phyloP scores from a whole-genome alignment of 495 filamentous ascomycete species.

The Hypoxylon fuscum region DNA sequence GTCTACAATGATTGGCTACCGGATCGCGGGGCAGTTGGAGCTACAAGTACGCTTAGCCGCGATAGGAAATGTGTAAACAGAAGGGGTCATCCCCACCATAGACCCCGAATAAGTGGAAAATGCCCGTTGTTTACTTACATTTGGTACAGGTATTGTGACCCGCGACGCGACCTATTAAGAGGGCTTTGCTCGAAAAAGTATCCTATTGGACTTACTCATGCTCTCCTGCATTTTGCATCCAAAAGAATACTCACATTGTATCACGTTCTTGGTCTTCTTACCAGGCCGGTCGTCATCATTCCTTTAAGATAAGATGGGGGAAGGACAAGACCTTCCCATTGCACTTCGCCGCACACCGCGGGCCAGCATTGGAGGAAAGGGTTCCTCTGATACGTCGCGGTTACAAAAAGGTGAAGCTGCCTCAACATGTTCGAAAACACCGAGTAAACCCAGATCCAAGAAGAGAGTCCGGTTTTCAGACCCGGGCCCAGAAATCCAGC shows the following conservation, averaged over 20 bases:
- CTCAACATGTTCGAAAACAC: slow-evolving; percentile 25
- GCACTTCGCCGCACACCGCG: slow-evolving; percentile 42
- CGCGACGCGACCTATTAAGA: slow-evolving; percentile 36
- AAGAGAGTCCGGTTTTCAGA: slow-evolving; percentile 80
- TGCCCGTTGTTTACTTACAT: slow-evolving; percentile 24
- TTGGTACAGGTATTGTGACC: slow-evolving; percentile 25
- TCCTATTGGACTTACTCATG: slow-evolving; percentile 28
- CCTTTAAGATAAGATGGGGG: slow-evolving; percentile 25
- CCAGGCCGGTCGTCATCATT: slow-evolving; percentile 4
- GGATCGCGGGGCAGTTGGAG: slow-evolving; percentile 26
- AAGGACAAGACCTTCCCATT: slow-evolving; percentile 40
- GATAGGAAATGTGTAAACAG: slow-evolving; percentile 43
- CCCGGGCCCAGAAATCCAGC: slow-evolving; percentile 60
- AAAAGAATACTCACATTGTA: not conserved
- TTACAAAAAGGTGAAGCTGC: slow-evolving; percentile 25
- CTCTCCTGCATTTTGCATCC: slow-evolving; percentile 17
- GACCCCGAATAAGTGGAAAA: too few species aligned
- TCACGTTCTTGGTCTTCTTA: slow-evolving; percentile 17
- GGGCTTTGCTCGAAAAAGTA: slow-evolving; percentile 24
- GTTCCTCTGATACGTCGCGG: slow-evolving; percentile 21
- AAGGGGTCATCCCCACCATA: slow-evolving; percentile 12
- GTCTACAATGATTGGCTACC: slow-evolving; percentile 25
- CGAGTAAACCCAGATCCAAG: slow-evolving; percentile 48
- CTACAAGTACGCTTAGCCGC: slow-evolving; percentile 13
- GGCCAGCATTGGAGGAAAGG: slow-evolving; percentile 8